These are phyloP conservation scores for Pseudogymnoascus sp. DNA, from an alignment of 2,329 filamentous ascomycete genomes.

Conservation along the genomic window DNA sequence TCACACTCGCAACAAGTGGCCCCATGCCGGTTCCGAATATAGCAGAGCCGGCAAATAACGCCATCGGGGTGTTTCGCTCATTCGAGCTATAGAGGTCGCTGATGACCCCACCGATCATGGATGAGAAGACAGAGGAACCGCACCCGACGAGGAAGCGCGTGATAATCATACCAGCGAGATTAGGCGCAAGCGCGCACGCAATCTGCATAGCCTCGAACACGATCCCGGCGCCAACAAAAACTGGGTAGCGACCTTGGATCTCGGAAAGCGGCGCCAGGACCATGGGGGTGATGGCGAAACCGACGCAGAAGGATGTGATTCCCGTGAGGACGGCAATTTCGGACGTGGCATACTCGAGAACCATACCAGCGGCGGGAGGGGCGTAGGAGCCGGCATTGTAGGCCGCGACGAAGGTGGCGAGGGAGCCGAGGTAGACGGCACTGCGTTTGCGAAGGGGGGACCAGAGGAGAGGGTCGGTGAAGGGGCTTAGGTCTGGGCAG, in stretches of 20 bases:
- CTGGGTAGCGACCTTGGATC: slow-evolving; percentile 76
- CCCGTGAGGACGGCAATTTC: slow-evolving; percentile 61
- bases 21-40: slow-evolving; percentile 74
- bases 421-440: slow-evolving; percentile 65
- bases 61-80: slow-evolving; percentile 83
- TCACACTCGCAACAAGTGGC: slow-evolving; percentile 61
- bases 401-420: slow-evolving; percentile 68
- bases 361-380: slow-evolving; percentile 59
- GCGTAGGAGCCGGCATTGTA: slow-evolving; percentile 77
- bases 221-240: slow-evolving; percentile 67
- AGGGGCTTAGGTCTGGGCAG: slow-evolving; percentile 58
- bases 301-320: slow-evolving; percentile 73
- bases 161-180: slow-evolving; percentile 65
- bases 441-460: slow-evolving; percentile 58
- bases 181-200: slow-evolving; percentile 62
- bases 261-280: slow-evolving; percentile 80
- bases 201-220: slow-evolving; percentile 65
- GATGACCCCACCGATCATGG: slow-evolving; percentile 87
- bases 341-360: slow-evolving; percentile 55
- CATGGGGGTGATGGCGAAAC: slow-evolving; percentile 82
- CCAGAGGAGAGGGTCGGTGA: slow-evolving; percentile 67
- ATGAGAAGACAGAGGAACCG: slow-evolving; percentile 73
- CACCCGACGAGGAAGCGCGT: slow-evolving; percentile 69
- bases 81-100: slow-evolving; percentile 75
- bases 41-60: slow-evolving; percentile 72